Base-by-base conservation (phyloP, 2,329 filamentous ascomycete genomes). In the Fusarium sarcochroum region DNA sequence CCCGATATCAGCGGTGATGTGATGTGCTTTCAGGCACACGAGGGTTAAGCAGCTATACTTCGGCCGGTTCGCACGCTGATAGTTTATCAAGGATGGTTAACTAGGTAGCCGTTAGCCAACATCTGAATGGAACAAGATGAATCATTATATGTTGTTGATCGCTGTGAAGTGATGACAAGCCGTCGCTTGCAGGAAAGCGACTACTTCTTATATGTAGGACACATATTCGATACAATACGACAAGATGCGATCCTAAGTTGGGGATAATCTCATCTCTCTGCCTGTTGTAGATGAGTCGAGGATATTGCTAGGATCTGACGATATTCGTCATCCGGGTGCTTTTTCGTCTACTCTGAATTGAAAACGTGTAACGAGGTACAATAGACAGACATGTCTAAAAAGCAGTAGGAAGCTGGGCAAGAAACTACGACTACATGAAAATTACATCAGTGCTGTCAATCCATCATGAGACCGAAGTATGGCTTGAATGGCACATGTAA, bases 401-500 rank as follows among this genome's bases (percentile, higher is more conserved):
- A 23, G 23, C 23, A n/a, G n/a, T n/a, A n/a, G n/a, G n/a, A n/a
- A n/a, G n/a, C n/a, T n/a, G n/a, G n/a, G n/a, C n/a, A n/a, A n/a
- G n/a, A n/a, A n/a, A n/a, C n/a, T n/a, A n/a, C n/a, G n/a, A n/a
- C n/a, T n/a, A n/a, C n/a, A 23, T 30, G 27, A 9, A 30, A 30
- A 30, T 30, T 10, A 17, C 34, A 35, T 35, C 14, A 35, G 34
- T 35, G 14, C 34, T 17, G 6, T 35, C 34, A 15, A 35, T 17
- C 34, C 17, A 17, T 35, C 38, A 35, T 21, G 34, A 15, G 32
- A 6, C 44, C 37, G 10, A 45, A 6, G 44, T 50, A 41, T 30
- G 32, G 32, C 30, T 11, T n/a, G 45, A 49, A 57, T 57, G 57
- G 58, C 58, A 64, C 58, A 68, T 67, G 58, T 54, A 21, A 21